Conservation (phyloP, 805 yeast species). For the Trichomonascus vanleenenianus region DNA sequence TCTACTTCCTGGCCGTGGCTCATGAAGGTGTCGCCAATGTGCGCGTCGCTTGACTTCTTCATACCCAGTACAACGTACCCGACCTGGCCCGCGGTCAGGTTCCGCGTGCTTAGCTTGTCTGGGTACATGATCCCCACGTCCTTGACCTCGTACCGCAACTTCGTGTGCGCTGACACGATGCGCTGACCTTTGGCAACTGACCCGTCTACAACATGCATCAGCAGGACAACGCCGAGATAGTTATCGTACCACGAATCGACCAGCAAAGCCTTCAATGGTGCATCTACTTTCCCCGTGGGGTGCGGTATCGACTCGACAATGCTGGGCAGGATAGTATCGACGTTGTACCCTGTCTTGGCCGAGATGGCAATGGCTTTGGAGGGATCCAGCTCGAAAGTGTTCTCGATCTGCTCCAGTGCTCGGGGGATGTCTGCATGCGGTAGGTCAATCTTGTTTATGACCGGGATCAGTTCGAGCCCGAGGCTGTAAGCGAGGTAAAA, state of each 20-base stretch:
- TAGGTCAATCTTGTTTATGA: slow-evolving; percentile 85
- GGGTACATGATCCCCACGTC: slow-evolving; percentile 97
- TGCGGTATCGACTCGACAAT: slow-evolving; percentile 75
- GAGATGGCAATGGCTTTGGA: slow-evolving; percentile 77
- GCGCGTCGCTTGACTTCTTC: slow-evolving; percentile 78
- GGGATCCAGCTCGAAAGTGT: slow-evolving; percentile 69
- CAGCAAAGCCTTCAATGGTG: slow-evolving; percentile 63
- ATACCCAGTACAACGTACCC: slow-evolving; percentile 94
- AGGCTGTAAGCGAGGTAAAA: slow-evolving; percentile 83
- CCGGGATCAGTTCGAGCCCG: slow-evolving; percentile 76
- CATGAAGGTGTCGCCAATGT: slow-evolving; percentile 85
- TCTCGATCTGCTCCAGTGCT: slow-evolving; percentile 78
- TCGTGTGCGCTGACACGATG: slow-evolving; percentile 69
- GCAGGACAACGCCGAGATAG: slow-evolving; percentile 81
- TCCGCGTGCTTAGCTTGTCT: slow-evolving; percentile 58
- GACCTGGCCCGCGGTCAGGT: slow-evolving; percentile 81
- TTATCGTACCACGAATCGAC: slow-evolving; percentile 99
- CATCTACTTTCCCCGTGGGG: slow-evolving; percentile 49
- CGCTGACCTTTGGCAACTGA: slow-evolving; percentile 63
- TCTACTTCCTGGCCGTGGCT: slow-evolving; percentile 46
- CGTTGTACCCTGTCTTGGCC: slow-evolving; percentile 85
- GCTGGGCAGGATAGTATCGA: slow-evolving; percentile 70
- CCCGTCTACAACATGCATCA: slow-evolving; percentile 84
- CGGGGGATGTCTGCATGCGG: slow-evolving; percentile 77
- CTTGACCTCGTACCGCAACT: slow-evolving; percentile 71